Percentiles rank a stretch among this genome's conserved stretches.
These are phyloP conservation scores for Trypanosoma caninum DNA, from an alignment of 208 protist genomes.

Conservation along the genomic window DNA sequence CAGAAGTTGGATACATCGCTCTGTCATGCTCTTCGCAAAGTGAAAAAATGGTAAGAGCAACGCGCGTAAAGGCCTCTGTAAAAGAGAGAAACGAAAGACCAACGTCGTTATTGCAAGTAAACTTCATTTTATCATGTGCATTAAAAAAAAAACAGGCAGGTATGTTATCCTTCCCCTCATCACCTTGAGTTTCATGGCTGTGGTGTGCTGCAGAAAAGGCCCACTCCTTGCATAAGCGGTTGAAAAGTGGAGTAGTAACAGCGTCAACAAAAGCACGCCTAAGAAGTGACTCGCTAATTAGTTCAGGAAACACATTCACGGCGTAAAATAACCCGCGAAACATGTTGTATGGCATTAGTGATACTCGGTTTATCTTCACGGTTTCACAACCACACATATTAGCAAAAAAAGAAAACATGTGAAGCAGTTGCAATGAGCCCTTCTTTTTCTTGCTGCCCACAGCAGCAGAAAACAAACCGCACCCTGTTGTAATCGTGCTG, in stretches of 20 bases:
- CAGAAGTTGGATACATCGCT: constrained; percentile 51
- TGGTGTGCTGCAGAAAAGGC: too few relatives aligned
- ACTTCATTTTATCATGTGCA: constrained; percentile 2
- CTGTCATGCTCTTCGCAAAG: constrained; percentile 30
- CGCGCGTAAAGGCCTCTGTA: constrained; percentile 68
- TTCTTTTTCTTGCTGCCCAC: background rate
- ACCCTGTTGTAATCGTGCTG: too few relatives aligned
- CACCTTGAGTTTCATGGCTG: background rate
- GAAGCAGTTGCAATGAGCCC: background rate
- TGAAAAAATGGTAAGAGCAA: constrained; percentile 68
- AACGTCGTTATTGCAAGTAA: constrained; percentile 10
- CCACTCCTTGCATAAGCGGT: constrained; percentile 6
- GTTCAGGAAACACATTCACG: constrained; percentile 60
- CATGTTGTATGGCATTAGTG: constrained; percentile 32
- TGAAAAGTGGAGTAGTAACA: constrained; percentile 37
- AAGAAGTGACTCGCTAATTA: constrained; percentile 40
- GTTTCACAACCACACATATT: too few relatives aligned
- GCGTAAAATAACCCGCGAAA: constrained; percentile 55
- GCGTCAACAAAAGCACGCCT: constrained; percentile 57
- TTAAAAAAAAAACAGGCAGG: too few relatives aligned
- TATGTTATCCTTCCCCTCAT: constrained; percentile 9
- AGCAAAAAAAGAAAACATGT: too few relatives aligned
- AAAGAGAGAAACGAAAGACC: constrained; percentile 57
- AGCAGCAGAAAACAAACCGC: too few relatives aligned
- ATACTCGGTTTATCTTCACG: constrained; percentile 23